Percentiles rank a stretch among this genome's conserved stretches.
Conservation (phyloP, 2,329 filamentous ascomycete species). For the Ophiostoma sp. region DNA sequence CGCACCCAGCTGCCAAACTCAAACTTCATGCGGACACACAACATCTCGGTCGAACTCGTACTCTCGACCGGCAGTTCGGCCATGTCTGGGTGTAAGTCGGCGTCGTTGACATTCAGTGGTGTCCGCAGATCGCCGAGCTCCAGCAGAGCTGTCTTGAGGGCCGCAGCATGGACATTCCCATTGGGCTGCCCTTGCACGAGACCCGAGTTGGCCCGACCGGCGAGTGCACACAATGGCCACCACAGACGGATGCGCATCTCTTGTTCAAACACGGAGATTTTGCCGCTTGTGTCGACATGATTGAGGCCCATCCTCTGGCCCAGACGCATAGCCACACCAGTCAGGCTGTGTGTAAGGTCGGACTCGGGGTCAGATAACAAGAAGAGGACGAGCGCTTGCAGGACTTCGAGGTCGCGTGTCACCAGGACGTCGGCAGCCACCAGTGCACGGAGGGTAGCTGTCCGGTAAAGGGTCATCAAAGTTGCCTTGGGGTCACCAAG, state of each 20-base stretch:
- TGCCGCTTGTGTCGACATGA: slow-evolving; percentile 57
- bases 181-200: slow-evolving; percentile 44
- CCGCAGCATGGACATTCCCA: slow-evolving; percentile 50
- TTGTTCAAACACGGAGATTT: slow-evolving; percentile 61
- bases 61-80: slow-evolving; percentile 51
- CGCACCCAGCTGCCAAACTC: slow-evolving; percentile 53
- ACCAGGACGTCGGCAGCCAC: slow-evolving; percentile 58
- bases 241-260: slow-evolving; percentile 67
- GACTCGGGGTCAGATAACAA: slow-evolving; percentile 52
- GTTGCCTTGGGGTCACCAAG: slow-evolving; percentile 50
- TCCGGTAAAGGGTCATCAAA: slow-evolving; percentile 49
- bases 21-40: slow-evolving; percentile 45
- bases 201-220: slow-evolving; percentile 58
- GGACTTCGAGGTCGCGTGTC: slow-evolving; percentile 57
- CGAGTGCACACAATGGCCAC: slow-evolving; percentile 60
- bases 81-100: slow-evolving; percentile 56
- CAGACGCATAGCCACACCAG: slow-evolving; percentile 62
- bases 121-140: slow-evolving; percentile 54
- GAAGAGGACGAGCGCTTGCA: slow-evolving; percentile 61
- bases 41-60: slow-evolving; percentile 61
- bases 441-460: slow-evolving; percentile 52
- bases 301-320: slow-evolving; percentile 68
- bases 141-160: slow-evolving; percentile 49
- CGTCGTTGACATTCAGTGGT: slow-evolving; percentile 60
- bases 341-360: slow-evolving; percentile 61